Evolutionary conservation across 345 rosid genomes (phyloP), one percentile per base, ranked within the genome.

Genomic region (Camelina sativa): DNA sequence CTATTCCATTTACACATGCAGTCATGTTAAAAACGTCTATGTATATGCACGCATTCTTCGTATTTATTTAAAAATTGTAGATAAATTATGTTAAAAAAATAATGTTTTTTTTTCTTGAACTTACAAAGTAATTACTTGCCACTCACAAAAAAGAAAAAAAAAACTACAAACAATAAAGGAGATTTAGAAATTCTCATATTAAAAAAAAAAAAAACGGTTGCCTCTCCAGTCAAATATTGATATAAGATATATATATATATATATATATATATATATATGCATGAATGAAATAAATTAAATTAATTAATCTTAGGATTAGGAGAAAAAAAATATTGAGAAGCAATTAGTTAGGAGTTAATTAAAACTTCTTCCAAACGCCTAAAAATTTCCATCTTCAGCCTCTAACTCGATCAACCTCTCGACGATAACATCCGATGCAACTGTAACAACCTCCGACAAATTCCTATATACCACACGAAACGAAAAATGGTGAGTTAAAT

Each of bases 401-500:
- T 86, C 85, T 44, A 90, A 75, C 79, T 90, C 93, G 35, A 75
- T 62, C 51, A 90, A 75, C 51, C 85, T 86, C 25, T 80, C 66
- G 11, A 90, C 87, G 17, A 90, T 80, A 67, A 81, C 84, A 51
- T 90, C 91, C 1, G 91, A 74, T 34, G 96, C 81, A 56, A 30
- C 63, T 56, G 88, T 86, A 41, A 85, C 88, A 47, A 90, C 87
- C 11, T 90, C 91, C 6, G 86, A 82, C 82, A 81, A 80, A 51
- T 88, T 86, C 85, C 96, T 90, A 62, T 11, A 41, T 57, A 58
- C 7, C 37, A 2, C 11, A 9, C 0, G 11, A 20, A 48, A 58
- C 7, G 1, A 16, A 43, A 43, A 43, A 13, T 25, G 51, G 8
- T 56, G 11, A 56, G 60, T 23, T 57, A 16, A 10, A 34, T 37